phyloP scores from a whole-genome alignment of 345 rosid genomes.

The Populus deltoides region DNA sequence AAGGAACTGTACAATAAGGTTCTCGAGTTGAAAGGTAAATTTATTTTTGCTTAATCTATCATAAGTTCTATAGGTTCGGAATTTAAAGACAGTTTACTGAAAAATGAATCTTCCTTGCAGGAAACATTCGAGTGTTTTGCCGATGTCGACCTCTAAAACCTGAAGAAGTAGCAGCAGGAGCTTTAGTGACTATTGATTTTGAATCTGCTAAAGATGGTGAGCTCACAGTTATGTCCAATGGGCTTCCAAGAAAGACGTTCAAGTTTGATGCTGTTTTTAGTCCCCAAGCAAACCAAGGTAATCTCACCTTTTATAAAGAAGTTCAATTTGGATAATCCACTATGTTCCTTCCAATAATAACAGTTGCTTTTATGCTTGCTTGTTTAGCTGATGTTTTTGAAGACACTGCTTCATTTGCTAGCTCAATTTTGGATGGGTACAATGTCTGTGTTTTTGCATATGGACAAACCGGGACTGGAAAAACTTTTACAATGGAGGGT shows the following conservation, averaged over 20 bases:
- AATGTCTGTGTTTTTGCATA: constrained; percentile 93
- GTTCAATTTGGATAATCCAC: not conserved
- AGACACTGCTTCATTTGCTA: constrained; percentile 86
- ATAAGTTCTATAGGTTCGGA: constrained; percentile 6
- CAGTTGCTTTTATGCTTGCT: constrained; percentile 13
- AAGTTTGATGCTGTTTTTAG: constrained; percentile 90
- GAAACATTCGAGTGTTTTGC: constrained; percentile 96
- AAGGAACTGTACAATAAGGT: constrained; percentile 92
- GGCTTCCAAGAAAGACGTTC: constrained; percentile 68
- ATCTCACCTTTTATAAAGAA: constrained; percentile 7
- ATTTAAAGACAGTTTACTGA: constrained; percentile 19
- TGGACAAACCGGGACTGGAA: constrained; percentile 96
- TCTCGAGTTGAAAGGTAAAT: constrained; percentile 85
- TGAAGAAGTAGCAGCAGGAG: constrained; percentile 63
- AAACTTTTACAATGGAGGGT: constrained; percentile 95
- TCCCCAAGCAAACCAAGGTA: constrained; percentile 89
- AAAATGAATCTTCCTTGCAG: constrained; percentile 38
- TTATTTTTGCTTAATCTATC: not conserved
- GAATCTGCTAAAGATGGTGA: constrained; percentile 88
- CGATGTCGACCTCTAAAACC: constrained; percentile 80
- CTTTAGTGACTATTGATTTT: constrained; percentile 60
- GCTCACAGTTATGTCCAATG: constrained; percentile 70
- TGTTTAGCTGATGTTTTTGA: constrained; percentile 71
- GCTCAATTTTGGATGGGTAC: constrained; percentile 92
- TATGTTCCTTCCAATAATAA: constrained; percentile 5